A percentile compares a stretch with the other conserved stretches of the same genome.
phyloP scores from a whole-genome alignment of 2,329 filamentous ascomycete genomes.

The Fusarium buxicola region DNA sequence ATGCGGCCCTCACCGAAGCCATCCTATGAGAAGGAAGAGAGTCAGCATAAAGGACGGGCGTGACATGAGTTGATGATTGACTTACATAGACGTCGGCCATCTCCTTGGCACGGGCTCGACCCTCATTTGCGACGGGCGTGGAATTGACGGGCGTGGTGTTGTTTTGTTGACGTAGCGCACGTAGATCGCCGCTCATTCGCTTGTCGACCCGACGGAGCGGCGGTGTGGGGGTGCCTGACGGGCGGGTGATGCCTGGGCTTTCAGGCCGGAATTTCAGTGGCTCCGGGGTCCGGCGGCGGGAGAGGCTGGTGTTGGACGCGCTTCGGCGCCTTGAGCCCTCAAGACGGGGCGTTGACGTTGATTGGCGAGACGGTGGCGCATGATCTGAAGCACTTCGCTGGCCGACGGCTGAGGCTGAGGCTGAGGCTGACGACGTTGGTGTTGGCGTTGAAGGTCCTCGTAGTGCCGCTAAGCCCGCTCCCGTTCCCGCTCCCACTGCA shows the following conservation, averaged over 20 bases:
- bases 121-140: slow-evolving; percentile 86
- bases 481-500: slow-evolving; percentile 24
- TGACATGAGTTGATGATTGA: slow-evolving; percentile 49
- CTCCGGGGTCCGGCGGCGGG: slow-evolving; percentile 65
- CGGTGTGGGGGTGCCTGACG: slow-evolving; percentile 65
- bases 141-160: slow-evolving; percentile 44
- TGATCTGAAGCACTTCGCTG: slow-evolving; percentile 55
- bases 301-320: slow-evolving; percentile 66
- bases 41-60: slow-evolving; percentile 33
- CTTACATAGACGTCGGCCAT: slow-evolving; percentile 97
- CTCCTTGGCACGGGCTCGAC: slow-evolving; percentile 83
- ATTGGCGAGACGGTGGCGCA: slow-evolving; percentile 33
- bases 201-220: slow-evolving; percentile 77
- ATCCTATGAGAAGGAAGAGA: slow-evolving; percentile 69
- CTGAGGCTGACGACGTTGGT: slow-evolving; percentile 24
- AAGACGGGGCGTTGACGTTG: slow-evolving; percentile 41
- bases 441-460: slow-evolving; percentile 27
- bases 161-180: slow-evolving; percentile 54
- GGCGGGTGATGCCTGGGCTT: slow-evolving; percentile 64
- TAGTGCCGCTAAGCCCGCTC: slow-evolving; percentile 33
- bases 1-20: slow-evolving; percentile 90
- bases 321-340: slow-evolving; percentile 54
- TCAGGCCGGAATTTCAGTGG: slow-evolving; percentile 69
- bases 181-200: slow-evolving; percentile 80
- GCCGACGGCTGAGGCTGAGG: slow-evolving; percentile 15